Conservation (phyloP, 306 rosid species). For the Medicago lupulina region DNA sequence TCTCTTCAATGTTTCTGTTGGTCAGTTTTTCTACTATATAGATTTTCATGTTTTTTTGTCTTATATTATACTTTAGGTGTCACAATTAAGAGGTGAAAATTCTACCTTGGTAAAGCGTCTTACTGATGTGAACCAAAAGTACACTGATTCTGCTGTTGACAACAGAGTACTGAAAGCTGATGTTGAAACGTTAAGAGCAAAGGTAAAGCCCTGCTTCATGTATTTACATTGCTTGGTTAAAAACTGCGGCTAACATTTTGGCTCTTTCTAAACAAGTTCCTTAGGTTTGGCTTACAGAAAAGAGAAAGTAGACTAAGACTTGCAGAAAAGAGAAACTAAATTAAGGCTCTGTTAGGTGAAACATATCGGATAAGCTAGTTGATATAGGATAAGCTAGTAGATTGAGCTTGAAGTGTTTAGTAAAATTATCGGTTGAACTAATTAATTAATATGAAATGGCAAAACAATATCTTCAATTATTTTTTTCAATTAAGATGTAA, state of each 20-base stretch:
- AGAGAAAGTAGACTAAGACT: background rate
- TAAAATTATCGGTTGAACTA: background rate
- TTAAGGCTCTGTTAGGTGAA: background rate
- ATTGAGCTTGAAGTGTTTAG: background rate
- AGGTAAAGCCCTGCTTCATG: conserved; percentile 57
- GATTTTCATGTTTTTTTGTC: conserved; percentile 39
- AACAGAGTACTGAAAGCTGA: conserved; percentile 93
- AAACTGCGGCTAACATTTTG: background rate
- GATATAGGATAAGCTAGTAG: background rate
- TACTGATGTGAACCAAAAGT: conserved; percentile 71
- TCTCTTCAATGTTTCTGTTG: background rate
- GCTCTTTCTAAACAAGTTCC: conserved; percentile 27
- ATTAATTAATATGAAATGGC: background rate
- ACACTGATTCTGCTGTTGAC: conserved; percentile 82
- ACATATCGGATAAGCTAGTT: background rate
- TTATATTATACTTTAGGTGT: conserved; percentile 59
- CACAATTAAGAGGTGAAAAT: conserved; percentile 83
- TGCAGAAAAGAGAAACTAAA: background rate
- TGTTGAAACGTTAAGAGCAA: conserved; percentile 91
- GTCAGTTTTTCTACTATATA: conserved; percentile 4
- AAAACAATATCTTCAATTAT: background rate
- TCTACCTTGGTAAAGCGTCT: conserved; percentile 82
- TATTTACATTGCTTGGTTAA: conserved; percentile 11
- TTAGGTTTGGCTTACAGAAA: conserved; percentile 31
- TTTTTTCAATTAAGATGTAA: background rate